Percentiles rank a stretch among this genome's conserved stretches.
phyloP scores from a whole-genome alignment of 192 early-diverging fungal species.

The Tieghemiomyces parasiticus region DNA sequence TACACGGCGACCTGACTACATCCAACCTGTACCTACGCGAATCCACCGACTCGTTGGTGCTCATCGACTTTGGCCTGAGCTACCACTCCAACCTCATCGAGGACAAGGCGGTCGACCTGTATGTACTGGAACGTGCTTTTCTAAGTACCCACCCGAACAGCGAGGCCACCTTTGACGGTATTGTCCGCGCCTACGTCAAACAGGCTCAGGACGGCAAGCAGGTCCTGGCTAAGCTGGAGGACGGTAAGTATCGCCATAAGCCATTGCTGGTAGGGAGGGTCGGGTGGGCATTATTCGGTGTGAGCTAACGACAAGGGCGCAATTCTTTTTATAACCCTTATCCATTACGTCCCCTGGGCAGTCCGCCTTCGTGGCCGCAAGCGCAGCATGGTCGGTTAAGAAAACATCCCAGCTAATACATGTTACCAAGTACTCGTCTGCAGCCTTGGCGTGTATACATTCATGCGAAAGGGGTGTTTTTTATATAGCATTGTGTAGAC shows the following conservation, averaged over 20 bases:
- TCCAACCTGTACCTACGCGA: slow-evolving; percentile 76
- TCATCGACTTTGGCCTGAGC: slow-evolving; percentile 97
- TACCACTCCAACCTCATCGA: slow-evolving; percentile 69
- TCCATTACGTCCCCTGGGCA: slow-evolving; percentile 13
- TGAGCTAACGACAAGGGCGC: too few species aligned
- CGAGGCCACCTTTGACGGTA: slow-evolving; percentile 54
- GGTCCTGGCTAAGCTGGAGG: slow-evolving; percentile 57
- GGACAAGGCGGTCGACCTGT: slow-evolving; percentile 97
- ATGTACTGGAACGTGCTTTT: slow-evolving; percentile 93
- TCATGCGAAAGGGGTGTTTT: too few species aligned
- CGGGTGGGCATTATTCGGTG: neutral
- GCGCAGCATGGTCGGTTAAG: slow-evolving; percentile 60
- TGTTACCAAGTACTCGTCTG: too few species aligned
- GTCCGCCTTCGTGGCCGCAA: slow-evolving; percentile 71
- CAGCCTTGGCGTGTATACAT: neutral
- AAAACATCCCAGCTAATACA: too few species aligned
- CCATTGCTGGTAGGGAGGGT: neutral
- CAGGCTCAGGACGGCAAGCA: slow-evolving; percentile 37
- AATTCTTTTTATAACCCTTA: too few species aligned
- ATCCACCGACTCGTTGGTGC: slow-evolving; percentile 18
- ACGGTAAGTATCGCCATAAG: slow-evolving; percentile 59
- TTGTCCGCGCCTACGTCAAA: slow-evolving; percentile 49
- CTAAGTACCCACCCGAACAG: slow-evolving; percentile 84
- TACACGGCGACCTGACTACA: slow-evolving; percentile 96
- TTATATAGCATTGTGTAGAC: too few species aligned